Percentiles rank a stretch among this genome's conserved stretches.
phyloP scores from a whole-genome alignment of 202 grass and related monocot species.

The Panicum hallii region DNA sequence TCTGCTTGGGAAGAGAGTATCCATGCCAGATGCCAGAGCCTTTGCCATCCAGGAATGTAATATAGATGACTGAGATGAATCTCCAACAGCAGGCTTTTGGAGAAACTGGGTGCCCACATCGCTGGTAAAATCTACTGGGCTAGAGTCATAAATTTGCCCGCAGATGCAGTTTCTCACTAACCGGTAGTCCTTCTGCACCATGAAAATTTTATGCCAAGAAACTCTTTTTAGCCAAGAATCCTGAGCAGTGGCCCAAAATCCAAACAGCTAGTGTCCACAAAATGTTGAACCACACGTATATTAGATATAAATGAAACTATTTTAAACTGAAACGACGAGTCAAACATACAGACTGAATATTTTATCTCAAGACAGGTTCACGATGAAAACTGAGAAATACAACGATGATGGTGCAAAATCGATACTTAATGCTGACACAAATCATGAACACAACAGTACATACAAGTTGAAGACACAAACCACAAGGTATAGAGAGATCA shows the following conservation, averaged over 20 bases:
- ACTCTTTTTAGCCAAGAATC: constrained; percentile 16
- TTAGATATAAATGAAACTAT: neutral
- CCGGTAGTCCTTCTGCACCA: constrained; percentile 72
- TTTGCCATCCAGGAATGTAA: constrained; percentile 79
- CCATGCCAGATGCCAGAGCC: constrained; percentile 76
- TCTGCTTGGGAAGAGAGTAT: constrained; percentile 89
- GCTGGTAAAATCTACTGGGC: constrained; percentile 78
- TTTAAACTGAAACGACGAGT: neutral
- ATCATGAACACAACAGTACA: constrained; percentile 8
- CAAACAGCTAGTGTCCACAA: neutral
- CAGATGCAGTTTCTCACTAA: constrained; percentile 82
- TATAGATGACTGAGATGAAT: constrained; percentile 53
- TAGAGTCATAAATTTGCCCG: constrained; percentile 93
- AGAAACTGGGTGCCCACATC: constrained; percentile 65
- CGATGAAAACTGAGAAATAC: neutral
- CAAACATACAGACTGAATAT: constrained; percentile 2
- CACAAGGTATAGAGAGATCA: neutral
- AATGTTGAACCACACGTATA: neutral
- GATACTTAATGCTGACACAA: neutral
- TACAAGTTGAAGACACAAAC: constrained; percentile 15
- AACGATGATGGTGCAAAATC: neutral
- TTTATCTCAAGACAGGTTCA: constrained; percentile 5
- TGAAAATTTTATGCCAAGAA: constrained; percentile 35
- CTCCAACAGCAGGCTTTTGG: constrained; percentile 50
- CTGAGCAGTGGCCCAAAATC: too few species aligned